Evolutionary conservation across 2,329 filamentous ascomycete genomes (phyloP), one percentile per base, ranked within the genome.

Genomic region (Aspergillus sp.): DNA sequence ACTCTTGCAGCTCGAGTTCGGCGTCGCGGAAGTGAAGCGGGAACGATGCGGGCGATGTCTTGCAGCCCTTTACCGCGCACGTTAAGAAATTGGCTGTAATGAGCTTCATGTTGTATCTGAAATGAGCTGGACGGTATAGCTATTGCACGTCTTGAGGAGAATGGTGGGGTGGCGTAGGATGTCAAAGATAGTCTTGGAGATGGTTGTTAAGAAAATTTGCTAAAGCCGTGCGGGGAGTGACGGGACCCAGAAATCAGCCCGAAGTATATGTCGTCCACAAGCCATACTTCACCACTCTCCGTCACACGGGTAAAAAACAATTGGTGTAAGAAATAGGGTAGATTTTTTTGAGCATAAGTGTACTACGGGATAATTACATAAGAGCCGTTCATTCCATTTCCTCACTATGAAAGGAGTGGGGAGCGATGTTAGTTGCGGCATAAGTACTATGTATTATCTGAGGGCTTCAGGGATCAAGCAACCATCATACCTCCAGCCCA

Each of bases 21-120:
- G 90, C 92, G 65, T 97, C 91, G 65, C 87, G 87, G 51, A 94
- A 93, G 72, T 97, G 94, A 14, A 99, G 82, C 2, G 94, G 94
- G 68, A 95, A 97, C 20, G 90, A 90, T 48, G 82, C 77, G 5
- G 87, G 79, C 30, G 87, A 86, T 52, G 85, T 82, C 76, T 95
- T 96, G 87, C 94, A 99, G 51, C 88, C 81, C 80, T 96, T 97
- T 69, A 95, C 88, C 56, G 94, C 93, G 79, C 94, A 99, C 65
- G 90, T 94, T 60, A 97, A 79, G 75, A 99, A 99, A 76, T 97
- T 97, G 65, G 95, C 86, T 55, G 91, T 96, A 48, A 97, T 84
- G 57, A 97, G 79, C 74, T 97, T 97, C 94, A 99, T 99, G 5
- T 49, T 57, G 24, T 30, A 30, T 30, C 7, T 7, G 22, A 7